phyloP scores from a whole-genome alignment of 2,329 filamentous ascomycete species.

The Colletotrichum australisinense region DNA sequence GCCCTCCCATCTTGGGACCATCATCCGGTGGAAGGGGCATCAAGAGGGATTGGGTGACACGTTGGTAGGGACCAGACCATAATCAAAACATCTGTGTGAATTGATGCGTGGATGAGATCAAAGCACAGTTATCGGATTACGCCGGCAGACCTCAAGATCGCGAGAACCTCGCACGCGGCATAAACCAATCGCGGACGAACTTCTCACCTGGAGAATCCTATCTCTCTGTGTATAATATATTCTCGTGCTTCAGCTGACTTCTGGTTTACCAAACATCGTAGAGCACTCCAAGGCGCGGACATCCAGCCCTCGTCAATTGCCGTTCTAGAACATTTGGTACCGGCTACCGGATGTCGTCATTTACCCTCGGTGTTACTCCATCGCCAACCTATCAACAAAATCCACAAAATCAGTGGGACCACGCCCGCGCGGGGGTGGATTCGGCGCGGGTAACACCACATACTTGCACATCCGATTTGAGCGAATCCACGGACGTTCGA shows the following conservation, averaged over 20 bases:
- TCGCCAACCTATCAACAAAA: neutral
- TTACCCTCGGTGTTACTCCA: constrained; percentile 31
- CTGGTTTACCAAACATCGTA: neutral
- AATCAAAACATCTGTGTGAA: too few species aligned
- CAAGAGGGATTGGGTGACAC: neutral
- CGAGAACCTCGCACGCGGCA: too few species aligned
- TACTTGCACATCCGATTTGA: neutral
- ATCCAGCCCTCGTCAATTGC: neutral
- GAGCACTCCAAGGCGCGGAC: neutral
- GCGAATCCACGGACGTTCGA: neutral
- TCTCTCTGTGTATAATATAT: too few species aligned
- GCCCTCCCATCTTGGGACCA: neutral
- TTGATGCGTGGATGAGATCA: too few species aligned
- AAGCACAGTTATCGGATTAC: too few species aligned
- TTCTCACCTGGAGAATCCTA: too few species aligned
- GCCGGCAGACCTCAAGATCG: too few species aligned
- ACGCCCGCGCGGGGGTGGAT: constrained; percentile 16
- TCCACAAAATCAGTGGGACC: constrained; percentile 5
- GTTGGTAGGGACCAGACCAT: neutral
- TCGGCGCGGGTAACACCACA: neutral
- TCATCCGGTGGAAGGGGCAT: neutral
- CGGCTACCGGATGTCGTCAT: constrained; percentile 25
- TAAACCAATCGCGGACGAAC: too few species aligned
- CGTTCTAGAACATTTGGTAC: neutral
- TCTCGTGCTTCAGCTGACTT: neutral